Evolutionary conservation across 768 basidiomycete genomes (phyloP).

Genomic region (Suillus occidentalis): DNA sequence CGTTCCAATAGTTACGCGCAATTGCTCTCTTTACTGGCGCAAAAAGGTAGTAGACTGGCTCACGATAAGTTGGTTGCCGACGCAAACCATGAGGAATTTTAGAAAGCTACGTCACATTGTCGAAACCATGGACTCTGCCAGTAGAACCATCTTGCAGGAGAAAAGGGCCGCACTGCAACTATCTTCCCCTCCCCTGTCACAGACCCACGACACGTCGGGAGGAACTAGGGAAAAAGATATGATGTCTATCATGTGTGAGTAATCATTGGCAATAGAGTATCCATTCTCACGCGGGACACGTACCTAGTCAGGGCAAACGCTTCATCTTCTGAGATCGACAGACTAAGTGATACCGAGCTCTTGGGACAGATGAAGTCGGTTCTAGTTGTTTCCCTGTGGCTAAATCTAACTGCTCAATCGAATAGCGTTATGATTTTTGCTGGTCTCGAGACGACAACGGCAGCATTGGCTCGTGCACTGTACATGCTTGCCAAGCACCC

Average conservation of each 20-base stretch:
- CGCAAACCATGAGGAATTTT: neutral
- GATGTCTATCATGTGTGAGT: conserved; percentile 32
- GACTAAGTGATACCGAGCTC: conserved; percentile 25
- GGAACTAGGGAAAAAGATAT: conserved; percentile 19
- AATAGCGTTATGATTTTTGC: conserved; percentile 38
- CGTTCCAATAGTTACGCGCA: conserved; percentile 17
- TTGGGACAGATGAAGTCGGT: conserved; percentile 30
- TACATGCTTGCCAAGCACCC: conserved; percentile 35
- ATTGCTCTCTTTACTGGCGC: conserved; percentile 11
- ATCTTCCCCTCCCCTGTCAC: neutral
- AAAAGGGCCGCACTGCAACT: conserved; percentile 21
- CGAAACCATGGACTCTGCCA: conserved; percentile 16
- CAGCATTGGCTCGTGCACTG: conserved; percentile 37
- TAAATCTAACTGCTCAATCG: neutral
- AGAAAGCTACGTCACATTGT: conserved; percentile 14
- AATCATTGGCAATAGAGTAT: neutral
- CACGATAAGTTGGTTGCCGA: conserved; percentile 15
- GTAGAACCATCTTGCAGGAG: conserved; percentile 16
- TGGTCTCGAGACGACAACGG: conserved; percentile 46
- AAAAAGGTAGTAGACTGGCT: conserved; percentile 21
- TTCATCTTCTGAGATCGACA: conserved; percentile 17
- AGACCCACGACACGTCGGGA: neutral
- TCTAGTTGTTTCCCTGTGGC: neutral
- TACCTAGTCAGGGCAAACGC: conserved; percentile 28
- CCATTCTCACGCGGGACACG: neutral